Evolutionary conservation across 805 yeast species (phyloP).

Genomic region (Wickerhamomyces sydowiorum): DNA sequence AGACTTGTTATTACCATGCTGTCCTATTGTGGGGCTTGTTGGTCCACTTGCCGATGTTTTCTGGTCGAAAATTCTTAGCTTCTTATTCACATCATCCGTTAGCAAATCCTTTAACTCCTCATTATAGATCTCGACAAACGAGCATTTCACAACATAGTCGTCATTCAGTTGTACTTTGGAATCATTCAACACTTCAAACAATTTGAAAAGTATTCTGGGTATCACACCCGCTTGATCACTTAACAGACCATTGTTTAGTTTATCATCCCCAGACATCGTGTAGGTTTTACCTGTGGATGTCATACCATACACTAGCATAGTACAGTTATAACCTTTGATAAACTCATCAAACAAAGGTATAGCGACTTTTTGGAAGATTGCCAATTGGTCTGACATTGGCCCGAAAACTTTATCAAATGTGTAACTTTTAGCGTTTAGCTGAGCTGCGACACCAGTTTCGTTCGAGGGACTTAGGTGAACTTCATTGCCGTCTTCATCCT

Average conservation of each 20-base stretch:
- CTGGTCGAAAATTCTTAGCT: slow-evolving; percentile 47
- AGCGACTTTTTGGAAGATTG: slow-evolving; percentile 63
- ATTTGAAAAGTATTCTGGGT: slow-evolving; percentile 49
- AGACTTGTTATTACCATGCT: slow-evolving; percentile 10
- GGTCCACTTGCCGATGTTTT: slow-evolving; percentile 5
- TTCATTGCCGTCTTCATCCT: slow-evolving; percentile 40
- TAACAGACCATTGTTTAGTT: slow-evolving; percentile 13
- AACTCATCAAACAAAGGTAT: slow-evolving; percentile 60
- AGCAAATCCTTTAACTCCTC: slow-evolving; percentile 79
- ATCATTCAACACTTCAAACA: slow-evolving; percentile 48
- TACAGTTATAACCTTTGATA: slow-evolving; percentile 71
- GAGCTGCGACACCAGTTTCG: slow-evolving; percentile 33
- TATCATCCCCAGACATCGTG: background rate
- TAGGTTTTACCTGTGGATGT: slow-evolving; percentile 87
- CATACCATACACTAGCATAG: slow-evolving; percentile 86
- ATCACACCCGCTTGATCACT: slow-evolving; percentile 52
- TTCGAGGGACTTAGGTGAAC: slow-evolving; percentile 40
- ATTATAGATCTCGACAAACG: slow-evolving; percentile 81
- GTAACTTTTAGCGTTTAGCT: slow-evolving; percentile 49
- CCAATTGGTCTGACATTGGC: slow-evolving; percentile 68
- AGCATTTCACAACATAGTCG: slow-evolving; percentile 67
- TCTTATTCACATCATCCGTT: slow-evolving; percentile 36
- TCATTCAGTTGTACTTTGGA: slow-evolving; percentile 18
- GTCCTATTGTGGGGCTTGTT: slow-evolving; percentile 1
- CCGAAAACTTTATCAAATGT: slow-evolving; percentile 80